phyloP scores from a whole-genome alignment of 345 rosid genomes.

The Eucalyptus rudis region DNA sequence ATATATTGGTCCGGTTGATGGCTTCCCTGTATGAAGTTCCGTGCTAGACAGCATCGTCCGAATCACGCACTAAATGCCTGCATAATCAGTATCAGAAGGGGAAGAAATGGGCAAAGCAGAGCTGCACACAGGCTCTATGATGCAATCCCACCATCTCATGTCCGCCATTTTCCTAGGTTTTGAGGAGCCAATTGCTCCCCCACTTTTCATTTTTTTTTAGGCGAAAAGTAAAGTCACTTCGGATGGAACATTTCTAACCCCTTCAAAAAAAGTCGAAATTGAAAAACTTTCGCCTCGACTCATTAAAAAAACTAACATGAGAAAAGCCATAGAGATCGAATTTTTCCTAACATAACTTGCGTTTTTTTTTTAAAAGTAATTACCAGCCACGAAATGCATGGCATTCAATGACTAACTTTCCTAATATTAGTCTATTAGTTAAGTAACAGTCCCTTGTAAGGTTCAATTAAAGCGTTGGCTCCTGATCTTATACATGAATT shows the following conservation, averaged over 20 bases:
- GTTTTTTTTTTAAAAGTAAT: background rate
- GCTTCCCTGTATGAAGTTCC: background rate
- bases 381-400: background rate
- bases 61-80: background rate
- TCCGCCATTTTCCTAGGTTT: background rate
- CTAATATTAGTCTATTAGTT: background rate
- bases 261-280: background rate
- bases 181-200: background rate
- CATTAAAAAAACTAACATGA: background rate
- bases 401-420: background rate
- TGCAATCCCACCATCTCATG: background rate
- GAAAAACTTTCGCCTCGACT: background rate
- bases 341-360: background rate
- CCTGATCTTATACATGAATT: background rate
- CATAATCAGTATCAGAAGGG: background rate
- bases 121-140: background rate
- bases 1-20: background rate
- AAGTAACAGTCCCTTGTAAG: background rate
- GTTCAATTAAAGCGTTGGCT: background rate
- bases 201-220: background rate
- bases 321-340: background rate
- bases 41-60: rapidly evolving
- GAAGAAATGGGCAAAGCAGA: background rate
- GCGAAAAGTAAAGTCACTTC: background rate
- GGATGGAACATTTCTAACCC: background rate